Evolutionary conservation across 2,329 filamentous ascomycete genomes (phyloP), one percentile per base, ranked within the genome.

Genomic region (Aspergillus sp.): DNA sequence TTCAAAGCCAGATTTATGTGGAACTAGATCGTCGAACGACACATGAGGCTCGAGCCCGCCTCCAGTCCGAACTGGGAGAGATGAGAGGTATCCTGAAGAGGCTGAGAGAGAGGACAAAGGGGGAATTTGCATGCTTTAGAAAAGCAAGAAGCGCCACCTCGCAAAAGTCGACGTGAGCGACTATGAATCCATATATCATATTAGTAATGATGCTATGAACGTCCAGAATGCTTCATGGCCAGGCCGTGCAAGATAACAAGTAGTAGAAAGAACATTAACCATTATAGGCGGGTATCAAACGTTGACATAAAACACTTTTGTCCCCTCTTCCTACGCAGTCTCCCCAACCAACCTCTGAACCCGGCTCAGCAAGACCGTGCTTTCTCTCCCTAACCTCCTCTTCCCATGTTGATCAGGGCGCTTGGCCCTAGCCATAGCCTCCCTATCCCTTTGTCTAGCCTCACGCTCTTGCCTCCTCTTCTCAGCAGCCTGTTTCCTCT

Each of bases 1-100:
- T 91, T 15, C 95, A 98, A 80, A 90, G 90, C 69, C 88, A 93
- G 75, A 94, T 99, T 52, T 99, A 98, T 77, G 87, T 95, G 66
- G 92, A 95, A 74, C 82, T 99, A 17, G 95, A 99, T 75, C 85
- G 87, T 62, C 88, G 93, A 54, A 98, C 95, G 56, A 93, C 96
- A 73, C 93, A 95, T 69, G 89, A 92, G 62, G 93, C 93, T 3
- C 85, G 95, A 54, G 85, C 88, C 11, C 84, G 86, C 63, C 80
- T 99, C 68, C 94, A 98, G 80, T 88, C 86, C 58, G 94, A 98
- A 80, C 79, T 99, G 67, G 91, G 92, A 2, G 92, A 93, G 74
- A 93, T 99, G 91, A 87, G 94, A 64, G 89, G 85, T 54, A 89
- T 94, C 50, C 81, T 99, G 67, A 98, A 97, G 84, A 87, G 87